These are phyloP conservation scores for Russula vinacea DNA, from an alignment of 768 basidiomycete genomes.

Conservation along the genomic window DNA sequence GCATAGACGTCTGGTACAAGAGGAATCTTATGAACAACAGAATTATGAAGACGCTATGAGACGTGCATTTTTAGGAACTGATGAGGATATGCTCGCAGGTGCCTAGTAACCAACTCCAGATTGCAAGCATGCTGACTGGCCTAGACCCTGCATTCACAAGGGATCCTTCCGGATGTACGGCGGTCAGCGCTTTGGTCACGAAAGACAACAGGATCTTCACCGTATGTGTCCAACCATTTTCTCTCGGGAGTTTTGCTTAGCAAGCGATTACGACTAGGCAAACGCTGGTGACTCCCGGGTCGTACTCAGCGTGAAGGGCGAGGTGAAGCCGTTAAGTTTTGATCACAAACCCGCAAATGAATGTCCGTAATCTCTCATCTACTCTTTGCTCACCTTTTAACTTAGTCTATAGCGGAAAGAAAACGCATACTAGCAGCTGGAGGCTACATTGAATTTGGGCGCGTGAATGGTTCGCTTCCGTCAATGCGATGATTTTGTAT, in stretches of 20 bases:
- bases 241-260: conserved; percentile 6
- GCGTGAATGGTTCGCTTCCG: conserved; percentile 76
- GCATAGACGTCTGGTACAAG: conserved; percentile 69
- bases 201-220: conserved; percentile 74
- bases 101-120: conserved; percentile 32
- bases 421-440: conserved; percentile 85
- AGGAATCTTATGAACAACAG: conserved; percentile 66
- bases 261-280: conserved; percentile 58
- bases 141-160: conserved; percentile 80
- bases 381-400: conserved; percentile 17
- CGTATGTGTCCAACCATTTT: conserved; percentile 44
- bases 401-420: conserved; percentile 60
- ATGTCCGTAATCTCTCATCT: conserved; percentile 45
- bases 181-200: conserved; percentile 83
- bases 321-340: conserved; percentile 82
- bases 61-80: conserved; percentile 86
- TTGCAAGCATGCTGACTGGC: not conserved
- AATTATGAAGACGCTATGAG: conserved; percentile 79
- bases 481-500: not conserved
- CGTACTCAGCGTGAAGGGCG: conserved; percentile 80
- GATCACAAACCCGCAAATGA: conserved; percentile 95
- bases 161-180: conserved; percentile 96
- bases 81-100: conserved; percentile 91
- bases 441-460: conserved; percentile 93
- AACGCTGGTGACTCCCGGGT: conserved; percentile 97